A percentile compares a stretch with the other conserved stretches of the same genome.
Conservation (phyloP, 2,329 filamentous ascomycete species). For the Fusarium beomiforme region DNA sequence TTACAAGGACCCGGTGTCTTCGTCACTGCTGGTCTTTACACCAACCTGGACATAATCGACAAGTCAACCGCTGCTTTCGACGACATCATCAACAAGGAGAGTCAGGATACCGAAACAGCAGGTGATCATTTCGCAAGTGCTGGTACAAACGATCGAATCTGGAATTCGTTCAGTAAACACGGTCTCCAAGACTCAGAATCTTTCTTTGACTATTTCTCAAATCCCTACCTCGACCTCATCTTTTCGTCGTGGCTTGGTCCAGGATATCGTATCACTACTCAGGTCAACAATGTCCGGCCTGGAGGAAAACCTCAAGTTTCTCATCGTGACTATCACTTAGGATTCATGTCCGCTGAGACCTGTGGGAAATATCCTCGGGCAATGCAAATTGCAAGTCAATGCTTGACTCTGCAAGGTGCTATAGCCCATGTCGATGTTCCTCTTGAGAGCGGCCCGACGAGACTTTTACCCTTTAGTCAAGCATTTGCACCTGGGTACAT, state of each 20-base stretch:
- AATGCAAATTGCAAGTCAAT: constrained; percentile 64
- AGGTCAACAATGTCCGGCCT: constrained; percentile 71
- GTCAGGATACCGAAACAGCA: constrained; percentile 46
- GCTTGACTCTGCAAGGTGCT: constrained; percentile 70
- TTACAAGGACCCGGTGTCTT: constrained; percentile 67
- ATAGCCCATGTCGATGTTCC: constrained; percentile 72
- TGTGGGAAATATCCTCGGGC: constrained; percentile 60
- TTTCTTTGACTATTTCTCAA: constrained; percentile 68
- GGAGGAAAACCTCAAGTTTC: constrained; percentile 65
- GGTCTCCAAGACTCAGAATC: constrained; percentile 59
- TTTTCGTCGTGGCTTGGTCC: constrained; percentile 68
- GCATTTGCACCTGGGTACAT: constrained; percentile 66
- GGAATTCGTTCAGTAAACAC: constrained; percentile 74
- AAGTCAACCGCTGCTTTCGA: constrained; percentile 59
- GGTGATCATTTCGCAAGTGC: constrained; percentile 70
- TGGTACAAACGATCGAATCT: constrained; percentile 69
- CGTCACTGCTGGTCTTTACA: constrained; percentile 64
- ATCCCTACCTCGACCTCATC: constrained; percentile 65
- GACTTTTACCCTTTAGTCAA: constrained; percentile 70
- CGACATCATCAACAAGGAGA: constrained; percentile 59
- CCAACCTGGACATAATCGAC: constrained; percentile 53
- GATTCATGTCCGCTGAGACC: constrained; percentile 64
- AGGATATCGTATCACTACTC: constrained; percentile 67
- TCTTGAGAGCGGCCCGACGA: constrained; percentile 65
- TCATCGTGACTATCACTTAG: constrained; percentile 73